These are phyloP conservation scores for Aureobasidium sp. DNA, from an alignment of 2,329 filamentous ascomycete species.

Conservation along the genomic window DNA sequence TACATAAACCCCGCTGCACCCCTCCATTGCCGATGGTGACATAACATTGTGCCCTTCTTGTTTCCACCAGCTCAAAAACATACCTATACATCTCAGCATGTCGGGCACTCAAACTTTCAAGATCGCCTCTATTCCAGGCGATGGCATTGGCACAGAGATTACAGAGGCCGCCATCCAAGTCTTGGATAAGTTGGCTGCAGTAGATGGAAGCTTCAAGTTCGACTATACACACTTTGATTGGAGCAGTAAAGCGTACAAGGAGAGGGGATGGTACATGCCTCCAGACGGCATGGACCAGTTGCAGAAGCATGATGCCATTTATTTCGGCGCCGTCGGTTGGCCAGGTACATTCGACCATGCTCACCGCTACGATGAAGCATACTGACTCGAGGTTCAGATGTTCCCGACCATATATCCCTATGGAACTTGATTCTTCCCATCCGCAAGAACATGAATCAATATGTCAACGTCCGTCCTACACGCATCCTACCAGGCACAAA, in stretches of 20 bases:
- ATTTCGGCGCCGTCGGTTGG: conserved; percentile 55
- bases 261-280: conserved; percentile 48
- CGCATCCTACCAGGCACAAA: conserved; percentile 37
- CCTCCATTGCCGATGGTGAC: not conserved
- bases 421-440: conserved; percentile 63
- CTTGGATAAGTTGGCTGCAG: conserved; percentile 39
- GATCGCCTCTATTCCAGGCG: conserved; percentile 56
- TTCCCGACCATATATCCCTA: conserved; percentile 61
- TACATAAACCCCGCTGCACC: conserved; percentile 5
- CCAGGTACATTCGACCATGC: conserved; percentile 35
- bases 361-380: not conserved
- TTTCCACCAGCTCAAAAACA: not conserved
- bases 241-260: conserved; percentile 42
- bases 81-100: not conserved
- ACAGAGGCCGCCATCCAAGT: conserved; percentile 48
- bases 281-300: conserved; percentile 45
- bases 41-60: not conserved
- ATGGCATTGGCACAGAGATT: conserved; percentile 59
- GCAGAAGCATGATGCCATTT: conserved; percentile 47
- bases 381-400: conserved; percentile 34
- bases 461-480: conserved; percentile 57
- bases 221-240: conserved; percentile 48
- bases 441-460: conserved; percentile 60
- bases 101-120: conserved; percentile 32
- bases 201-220: conserved; percentile 41